A percentile compares a stretch with the other conserved stretches of the same genome.
phyloP scores from a whole-genome alignment of 2,329 filamentous ascomycete species.

The Pleomassaria siparia region DNA sequence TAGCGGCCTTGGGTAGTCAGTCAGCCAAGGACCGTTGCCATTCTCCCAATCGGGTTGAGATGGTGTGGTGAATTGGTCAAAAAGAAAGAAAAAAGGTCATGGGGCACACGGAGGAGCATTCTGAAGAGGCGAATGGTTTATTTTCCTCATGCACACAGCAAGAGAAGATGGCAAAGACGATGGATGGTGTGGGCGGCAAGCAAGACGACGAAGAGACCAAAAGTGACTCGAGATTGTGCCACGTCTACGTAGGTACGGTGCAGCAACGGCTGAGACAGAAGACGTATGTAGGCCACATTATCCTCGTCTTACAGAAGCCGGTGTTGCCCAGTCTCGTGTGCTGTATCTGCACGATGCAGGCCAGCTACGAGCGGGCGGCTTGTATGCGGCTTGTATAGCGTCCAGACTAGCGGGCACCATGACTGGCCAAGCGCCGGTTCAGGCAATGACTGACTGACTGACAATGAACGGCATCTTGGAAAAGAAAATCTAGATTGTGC shows the following conservation, averaged over 20 bases:
- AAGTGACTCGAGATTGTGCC: background rate
- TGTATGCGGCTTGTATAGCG: constrained; percentile 34
- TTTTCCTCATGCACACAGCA: constrained; percentile 6
- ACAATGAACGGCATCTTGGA: constrained; percentile 30
- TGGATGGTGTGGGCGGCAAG: constrained; percentile 7
- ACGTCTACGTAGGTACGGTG: constrained; percentile 1
- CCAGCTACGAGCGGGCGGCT: constrained; percentile 28
- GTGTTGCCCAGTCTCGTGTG: constrained; percentile 22
- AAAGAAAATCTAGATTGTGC: constrained; percentile 26
- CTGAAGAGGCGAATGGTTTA: constrained; percentile 8
- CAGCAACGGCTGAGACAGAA: constrained; percentile 10
- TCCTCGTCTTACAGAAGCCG: background rate
- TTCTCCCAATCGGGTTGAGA: background rate
- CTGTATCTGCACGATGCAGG: constrained; percentile 33
- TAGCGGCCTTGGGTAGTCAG: background rate
- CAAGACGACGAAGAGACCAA: background rate
- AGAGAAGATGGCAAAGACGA: background rate
- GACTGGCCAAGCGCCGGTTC: constrained; percentile 25
- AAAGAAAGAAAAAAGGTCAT: constrained; percentile 8
- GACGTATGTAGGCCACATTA: background rate
- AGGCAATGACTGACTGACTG: constrained; percentile 28
- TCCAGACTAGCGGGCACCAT: constrained; percentile 33
- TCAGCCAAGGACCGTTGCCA: constrained; percentile 5
- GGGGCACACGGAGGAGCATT: constrained; percentile 10
- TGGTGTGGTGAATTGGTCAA: constrained; percentile 11